Conservation (phyloP, 495 filamentous ascomycete species). For the Annulohypoxylon moriforme region DNA sequence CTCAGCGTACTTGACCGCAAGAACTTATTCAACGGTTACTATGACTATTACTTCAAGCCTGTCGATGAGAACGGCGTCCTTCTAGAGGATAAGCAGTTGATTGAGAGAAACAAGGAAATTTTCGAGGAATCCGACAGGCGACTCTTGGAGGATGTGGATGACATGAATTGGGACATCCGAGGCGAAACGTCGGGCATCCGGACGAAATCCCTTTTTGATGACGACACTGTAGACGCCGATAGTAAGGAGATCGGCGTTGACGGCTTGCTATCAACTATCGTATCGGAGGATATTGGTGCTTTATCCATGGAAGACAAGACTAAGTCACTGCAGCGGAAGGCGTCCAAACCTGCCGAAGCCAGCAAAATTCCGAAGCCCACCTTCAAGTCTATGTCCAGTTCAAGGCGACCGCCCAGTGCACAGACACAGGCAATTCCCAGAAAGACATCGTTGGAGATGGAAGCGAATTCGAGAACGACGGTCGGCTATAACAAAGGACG, state of each 20-base stretch:
- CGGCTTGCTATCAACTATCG: constrained; percentile 36
- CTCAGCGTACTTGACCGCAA: constrained; percentile 61
- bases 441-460: constrained; percentile 61
- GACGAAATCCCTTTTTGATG: constrained; percentile 36
- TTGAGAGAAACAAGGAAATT: constrained; percentile 63
- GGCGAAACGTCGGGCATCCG: constrained; percentile 51
- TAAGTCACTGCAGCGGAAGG: constrained; percentile 47
- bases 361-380: constrained; percentile 42
- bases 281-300: constrained; percentile 53
- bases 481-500: constrained; percentile 85
- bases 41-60: constrained; percentile 71
- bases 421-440: constrained; percentile 48
- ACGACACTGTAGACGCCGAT: constrained; percentile 27
- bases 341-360: constrained; percentile 42
- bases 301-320: constrained; percentile 54
- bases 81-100: constrained; percentile 68
- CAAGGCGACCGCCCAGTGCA: constrained; percentile 49
- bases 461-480: constrained; percentile 78
- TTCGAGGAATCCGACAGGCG: constrained; percentile 69
- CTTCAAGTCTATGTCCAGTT: constrained; percentile 31
- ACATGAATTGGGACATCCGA: constrained; percentile 63
- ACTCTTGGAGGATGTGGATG: constrained; percentile 67
- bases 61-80: constrained; percentile 76
- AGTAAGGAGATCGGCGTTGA: constrained; percentile 41
- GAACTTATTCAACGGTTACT: constrained; percentile 77